These are phyloP conservation scores for Taiwanofungus camphoratus DNA, from an alignment of 1,284 basidiomycete genomes.

Conservation along the genomic window DNA sequence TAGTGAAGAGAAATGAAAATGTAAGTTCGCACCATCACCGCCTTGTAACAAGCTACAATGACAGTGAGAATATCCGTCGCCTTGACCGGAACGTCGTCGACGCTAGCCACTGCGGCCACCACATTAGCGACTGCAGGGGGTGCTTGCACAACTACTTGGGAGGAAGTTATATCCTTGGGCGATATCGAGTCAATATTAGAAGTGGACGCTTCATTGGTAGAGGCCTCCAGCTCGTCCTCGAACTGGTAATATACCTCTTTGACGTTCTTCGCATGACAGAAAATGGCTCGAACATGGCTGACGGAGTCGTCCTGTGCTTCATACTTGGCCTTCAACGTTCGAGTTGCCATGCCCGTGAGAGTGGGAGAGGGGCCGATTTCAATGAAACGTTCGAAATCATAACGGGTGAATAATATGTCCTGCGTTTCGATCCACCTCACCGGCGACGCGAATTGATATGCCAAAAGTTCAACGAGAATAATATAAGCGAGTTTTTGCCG, in stretches of 20 bases:
- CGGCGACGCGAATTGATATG: slow-evolving; percentile 94
- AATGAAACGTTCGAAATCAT: slow-evolving; percentile 89
- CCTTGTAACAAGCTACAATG: too few species aligned
- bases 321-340: slow-evolving; percentile 95
- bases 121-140: slow-evolving; percentile 40
- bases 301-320: slow-evolving; percentile 86
- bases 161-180: slow-evolving; percentile 36
- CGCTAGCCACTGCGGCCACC: slow-evolving; percentile 61
- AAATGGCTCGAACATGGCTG: slow-evolving; percentile 75
- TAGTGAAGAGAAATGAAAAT: too few species aligned
- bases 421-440: slow-evolving; percentile 99
- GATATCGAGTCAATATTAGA: slow-evolving; percentile 37
- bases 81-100: slow-evolving; percentile 90
- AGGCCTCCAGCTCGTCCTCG: slow-evolving; percentile 76
- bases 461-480: slow-evolving; percentile 93
- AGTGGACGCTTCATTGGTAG: slow-evolving; percentile 37
- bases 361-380: slow-evolving; percentile 97
- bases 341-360: slow-evolving; percentile 92
- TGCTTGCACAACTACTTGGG: slow-evolving; percentile 40
- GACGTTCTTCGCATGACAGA: slow-evolving; percentile 91
- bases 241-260: slow-evolving; percentile 99
- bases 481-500: slow-evolving; percentile 92
- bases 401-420: slow-evolving; percentile 88
- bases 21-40: too few species aligned
- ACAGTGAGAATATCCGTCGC: slow-evolving; percentile 85